These are phyloP conservation scores for Parachaetomium inaequale DNA, from an alignment of 495 filamentous ascomycete species.

Conservation along the genomic window DNA sequence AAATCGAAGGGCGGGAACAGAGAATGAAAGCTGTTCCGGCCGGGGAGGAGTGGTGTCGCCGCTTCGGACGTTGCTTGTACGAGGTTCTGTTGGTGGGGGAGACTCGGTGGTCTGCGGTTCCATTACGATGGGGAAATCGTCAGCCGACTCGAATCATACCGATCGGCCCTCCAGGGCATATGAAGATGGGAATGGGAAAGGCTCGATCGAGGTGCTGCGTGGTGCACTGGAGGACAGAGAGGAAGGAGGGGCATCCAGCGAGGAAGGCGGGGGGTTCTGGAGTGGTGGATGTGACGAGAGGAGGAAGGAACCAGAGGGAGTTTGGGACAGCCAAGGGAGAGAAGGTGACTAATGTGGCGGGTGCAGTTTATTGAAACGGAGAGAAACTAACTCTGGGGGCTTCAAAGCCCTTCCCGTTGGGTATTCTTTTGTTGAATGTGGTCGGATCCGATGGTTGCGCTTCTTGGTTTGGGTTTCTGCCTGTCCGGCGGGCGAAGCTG, in stretches of 20 bases:
- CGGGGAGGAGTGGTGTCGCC: constrained; percentile 4
- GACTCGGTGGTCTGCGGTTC: constrained; percentile 35
- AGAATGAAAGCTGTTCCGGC: constrained; percentile 25
- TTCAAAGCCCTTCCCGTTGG: neutral
- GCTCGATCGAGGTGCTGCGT: neutral
- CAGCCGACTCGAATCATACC: constrained; percentile 36
- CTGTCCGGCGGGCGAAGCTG: constrained; percentile 19
- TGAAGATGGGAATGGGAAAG: neutral
- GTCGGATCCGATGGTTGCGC: neutral
- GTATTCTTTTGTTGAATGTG: neutral
- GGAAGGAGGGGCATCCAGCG: constrained; percentile 9
- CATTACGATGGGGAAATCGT: constrained; percentile 42
- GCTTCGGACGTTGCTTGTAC: constrained; percentile 3
- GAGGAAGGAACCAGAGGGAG: constrained; percentile 7
- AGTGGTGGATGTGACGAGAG: neutral
- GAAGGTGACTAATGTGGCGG: neutral
- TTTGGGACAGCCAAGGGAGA: neutral
- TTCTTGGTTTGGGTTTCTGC: constrained; percentile 19
- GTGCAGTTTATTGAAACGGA: neutral
- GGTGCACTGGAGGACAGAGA: constrained; percentile 4
- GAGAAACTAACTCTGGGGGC: constrained; percentile 13
- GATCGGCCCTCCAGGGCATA: constrained; percentile 16
- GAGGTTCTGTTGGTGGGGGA: neutral
- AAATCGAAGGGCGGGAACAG: constrained; percentile 46
- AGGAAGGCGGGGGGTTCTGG: constrained; percentile 1